phyloP scores from a whole-genome alignment of 2,329 filamentous ascomycete genomes.

The Xylariaceae sp. region DNA sequence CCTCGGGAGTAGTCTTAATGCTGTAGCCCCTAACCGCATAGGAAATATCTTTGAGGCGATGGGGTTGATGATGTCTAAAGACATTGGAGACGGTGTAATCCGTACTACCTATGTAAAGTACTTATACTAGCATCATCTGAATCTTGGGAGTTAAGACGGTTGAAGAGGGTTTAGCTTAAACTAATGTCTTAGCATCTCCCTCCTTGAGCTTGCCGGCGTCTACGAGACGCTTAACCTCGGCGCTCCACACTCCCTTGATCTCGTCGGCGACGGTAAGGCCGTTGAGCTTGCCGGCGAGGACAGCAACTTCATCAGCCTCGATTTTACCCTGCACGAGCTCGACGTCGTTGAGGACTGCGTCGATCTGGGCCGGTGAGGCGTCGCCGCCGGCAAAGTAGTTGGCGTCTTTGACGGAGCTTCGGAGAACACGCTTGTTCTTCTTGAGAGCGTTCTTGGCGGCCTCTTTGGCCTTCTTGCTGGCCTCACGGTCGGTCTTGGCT shows the following conservation, averaged over 20 bases:
- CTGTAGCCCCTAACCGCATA: too few relatives aligned
- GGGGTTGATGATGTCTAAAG: not conserved
- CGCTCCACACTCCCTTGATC: conserved; percentile 79
- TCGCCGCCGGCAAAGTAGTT: conserved; percentile 86
- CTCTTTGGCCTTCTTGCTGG: conserved; percentile 94
- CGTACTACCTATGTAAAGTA: not conserved
- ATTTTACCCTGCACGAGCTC: conserved; percentile 85
- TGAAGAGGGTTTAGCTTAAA: not conserved
- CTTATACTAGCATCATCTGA: not conserved
- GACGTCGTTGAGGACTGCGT: conserved; percentile 77
- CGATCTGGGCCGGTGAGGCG: conserved; percentile 70
- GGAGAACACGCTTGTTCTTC: conserved; percentile 99
- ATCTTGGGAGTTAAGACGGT: not conserved
- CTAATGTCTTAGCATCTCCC: conserved; percentile 63
- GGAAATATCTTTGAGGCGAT: not conserved
- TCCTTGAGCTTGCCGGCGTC: conserved; percentile 82
- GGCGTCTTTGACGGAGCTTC: conserved; percentile 89
- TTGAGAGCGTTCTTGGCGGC: conserved; percentile 97
- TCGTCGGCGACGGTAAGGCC: conserved; percentile 73
- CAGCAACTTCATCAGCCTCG: conserved; percentile 84
- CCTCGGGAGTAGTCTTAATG: too few relatives aligned
- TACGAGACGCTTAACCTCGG: conserved; percentile 73
- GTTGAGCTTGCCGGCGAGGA: conserved; percentile 74
- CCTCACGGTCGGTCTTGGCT: conserved; percentile 78
- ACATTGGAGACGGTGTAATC: not conserved